Evolutionary conservation across 169 alveolate species (phyloP).

Genomic region (Cryptosporidium felis): DNA sequence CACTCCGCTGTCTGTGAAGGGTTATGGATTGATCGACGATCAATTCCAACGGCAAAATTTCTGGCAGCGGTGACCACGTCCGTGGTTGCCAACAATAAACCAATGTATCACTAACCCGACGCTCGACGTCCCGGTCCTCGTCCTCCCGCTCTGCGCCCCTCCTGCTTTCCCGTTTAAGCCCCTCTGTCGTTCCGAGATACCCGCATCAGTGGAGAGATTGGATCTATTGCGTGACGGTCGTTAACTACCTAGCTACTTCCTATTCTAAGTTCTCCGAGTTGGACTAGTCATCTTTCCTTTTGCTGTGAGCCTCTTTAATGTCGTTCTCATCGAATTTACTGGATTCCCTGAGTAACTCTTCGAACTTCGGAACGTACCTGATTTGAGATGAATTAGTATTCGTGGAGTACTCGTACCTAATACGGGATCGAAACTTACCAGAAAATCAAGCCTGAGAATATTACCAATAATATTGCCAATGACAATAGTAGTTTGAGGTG

Average conservation of each 20-base stretch:
- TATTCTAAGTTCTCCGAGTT: too few relatives aligned
- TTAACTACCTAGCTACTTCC: too few relatives aligned
- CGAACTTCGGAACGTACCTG: conserved; percentile 57
- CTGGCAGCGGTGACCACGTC: conserved; percentile 88
- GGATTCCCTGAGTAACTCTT: conserved; percentile 9
- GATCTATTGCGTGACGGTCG: too few relatives aligned
- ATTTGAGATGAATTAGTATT: background rate
- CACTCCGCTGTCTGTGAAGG: conserved; percentile 96
- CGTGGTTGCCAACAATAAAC: conserved; percentile 59
- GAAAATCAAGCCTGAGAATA: conserved; percentile 10
- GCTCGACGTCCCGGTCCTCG: background rate
- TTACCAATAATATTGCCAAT: conserved; percentile 2
- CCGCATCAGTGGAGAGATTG: too few relatives aligned
- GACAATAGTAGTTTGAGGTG: conserved; percentile 25
- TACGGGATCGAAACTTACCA: conserved; percentile 70
- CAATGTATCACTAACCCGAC: conserved; percentile 27
- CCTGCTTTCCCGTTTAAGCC: too few relatives aligned
- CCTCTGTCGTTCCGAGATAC: too few relatives aligned
- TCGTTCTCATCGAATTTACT: background rate
- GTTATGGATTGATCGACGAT: conserved; percentile 92
- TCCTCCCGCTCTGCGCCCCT: background rate
- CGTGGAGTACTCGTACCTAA: too few relatives aligned
- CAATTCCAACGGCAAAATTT: conserved; percentile 94
- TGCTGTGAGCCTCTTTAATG: background rate
- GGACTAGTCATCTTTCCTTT: background rate